Base-by-base conservation (phyloP, 768 basidiomycete genomes). In the Trametes gibbosa region DNA sequence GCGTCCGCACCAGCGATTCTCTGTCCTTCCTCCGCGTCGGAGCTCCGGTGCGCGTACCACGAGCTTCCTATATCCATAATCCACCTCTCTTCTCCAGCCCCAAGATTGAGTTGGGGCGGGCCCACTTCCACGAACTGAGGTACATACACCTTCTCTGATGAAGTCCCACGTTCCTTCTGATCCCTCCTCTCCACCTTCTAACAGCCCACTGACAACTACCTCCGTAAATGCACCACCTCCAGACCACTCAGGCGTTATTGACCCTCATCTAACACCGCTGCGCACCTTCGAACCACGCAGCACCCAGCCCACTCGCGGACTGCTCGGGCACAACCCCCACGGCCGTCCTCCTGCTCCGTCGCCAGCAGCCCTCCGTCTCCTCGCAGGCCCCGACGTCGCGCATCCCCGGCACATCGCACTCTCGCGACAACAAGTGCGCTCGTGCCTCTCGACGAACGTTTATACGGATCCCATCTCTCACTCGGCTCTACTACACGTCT, bases 401-500 rank as follows among this genome's bases (percentile, higher is more conserved):
- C 43, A 46, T 10, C 50, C 39, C 49, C 32, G 45, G 42, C 35
- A 29, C 32, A 19, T 24, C 48, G 48, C 59, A 50, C 32, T 34
- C 40, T 29, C 47, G 21, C 29, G 9, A 42, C 42, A 48, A 34
- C 24, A 42, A 19, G 17, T 34, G 23, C 21, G 17, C 8, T 34
- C 29, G 39, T 41, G 39, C 51, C 58, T 54, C 52, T 21, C 52
- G 41, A 60, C 59, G 40, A 23, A 13, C 27, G 21, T 16, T 25
- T 17, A n/a, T 46, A 43, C 48, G 45, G 58, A 60, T 54, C 19
- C 53, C 59, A 60, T 60, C 59, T n/a, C 39, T 45, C 59, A 50
- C 48, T 40, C 10, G 32, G 29, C 41, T 17, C 53, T 41, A 49
- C 46, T 25, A 54, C 59, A 60, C 47, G 59, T 60, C 59, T 50